Base-by-base conservation (phyloP, 23 red algal species). In the Gracilariopsis chorda region DNA sequence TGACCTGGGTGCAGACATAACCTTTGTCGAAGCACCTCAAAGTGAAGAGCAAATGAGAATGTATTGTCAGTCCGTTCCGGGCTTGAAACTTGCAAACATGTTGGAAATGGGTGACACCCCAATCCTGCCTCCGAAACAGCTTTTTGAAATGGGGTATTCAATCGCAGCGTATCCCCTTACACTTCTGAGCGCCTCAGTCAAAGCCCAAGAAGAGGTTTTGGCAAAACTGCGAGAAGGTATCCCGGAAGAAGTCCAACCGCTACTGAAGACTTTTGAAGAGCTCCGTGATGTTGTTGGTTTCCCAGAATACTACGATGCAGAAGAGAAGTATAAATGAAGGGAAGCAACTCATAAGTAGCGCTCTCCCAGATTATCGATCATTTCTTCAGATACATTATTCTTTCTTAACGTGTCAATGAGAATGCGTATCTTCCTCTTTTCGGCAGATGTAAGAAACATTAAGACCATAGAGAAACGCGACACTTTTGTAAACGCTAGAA, bases 161-260 rank as follows among this genome's bases (percentile, higher is more conserved):
- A 80, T 98, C 70, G 96, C 92, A 25, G 96, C 96, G 25, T 98
- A 98, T 59, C 96, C 96, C 17, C 73, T 98, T 42, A 98, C 87
- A 35, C 64, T 98, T 19, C 51, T 98, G 17, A 92, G 92, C 44
- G 80, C 90, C 16, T 74, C 96, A 10, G 80, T 98, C 58, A 90
- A 86, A 75, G 92, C 96, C 9, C 94, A 95, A 87, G 92, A 95
- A 61, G 67, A 56, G 13, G 92, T 82, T n/a, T 72, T 98, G 37
- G 25, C 23, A 60, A 90, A 58, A 35, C 74, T 98, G 43, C 69
- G 88, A 24, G 49, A 85, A 57, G 96, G 96, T 7, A 48, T 72
- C 42, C 82, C 93, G 64, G 61, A 78, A 34, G 24, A 90, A n/a
- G 92, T 95, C 1, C 57, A 67, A 58, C 78, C 88, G 25, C 80